A percentile compares a stretch with the other conserved stretches of the same genome.
phyloP scores from a whole-genome alignment of 108 stramenopile genomes.

The Parietichytrium sp. region DNA sequence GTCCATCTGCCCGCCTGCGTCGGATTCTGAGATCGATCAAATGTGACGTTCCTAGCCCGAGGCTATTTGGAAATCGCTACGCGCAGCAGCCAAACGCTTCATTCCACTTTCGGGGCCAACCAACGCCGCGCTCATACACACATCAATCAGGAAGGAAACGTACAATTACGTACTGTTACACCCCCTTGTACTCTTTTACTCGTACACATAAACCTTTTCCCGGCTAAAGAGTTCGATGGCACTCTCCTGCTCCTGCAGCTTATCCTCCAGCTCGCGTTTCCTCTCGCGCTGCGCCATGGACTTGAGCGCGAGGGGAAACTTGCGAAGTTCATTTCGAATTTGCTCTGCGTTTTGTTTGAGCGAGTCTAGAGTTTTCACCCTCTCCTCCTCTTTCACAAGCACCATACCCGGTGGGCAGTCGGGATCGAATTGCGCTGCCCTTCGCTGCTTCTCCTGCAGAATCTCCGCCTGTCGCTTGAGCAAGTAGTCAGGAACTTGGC shows the following conservation, averaged over 20 bases:
- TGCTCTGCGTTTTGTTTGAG: not conserved
- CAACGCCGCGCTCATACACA: too few relatives aligned
- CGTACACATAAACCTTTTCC: constrained; percentile 27
- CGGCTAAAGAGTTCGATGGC: constrained; percentile 1
- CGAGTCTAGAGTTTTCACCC: not conserved
- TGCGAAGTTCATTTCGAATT: not conserved
- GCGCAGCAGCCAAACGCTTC: too few relatives aligned
- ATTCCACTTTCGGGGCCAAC: too few relatives aligned
- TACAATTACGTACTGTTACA: too few relatives aligned
- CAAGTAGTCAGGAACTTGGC: not conserved
- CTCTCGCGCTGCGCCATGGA: constrained; percentile 28
- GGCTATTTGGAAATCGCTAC: too few relatives aligned
- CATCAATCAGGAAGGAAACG: too few relatives aligned
- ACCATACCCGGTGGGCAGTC: constrained; percentile 34
- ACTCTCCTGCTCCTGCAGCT: constrained; percentile 24
- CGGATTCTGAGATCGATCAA: too few relatives aligned
- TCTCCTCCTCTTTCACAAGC: not conserved
- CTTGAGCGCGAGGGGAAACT: not conserved
- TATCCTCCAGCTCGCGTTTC: constrained; percentile 14
- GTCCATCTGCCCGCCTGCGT: too few relatives aligned
- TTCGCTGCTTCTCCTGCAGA: not conserved
- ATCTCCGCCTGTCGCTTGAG: constrained; percentile 28
- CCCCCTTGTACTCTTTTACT: too few relatives aligned
- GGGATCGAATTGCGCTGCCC: not conserved
- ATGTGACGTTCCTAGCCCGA: too few relatives aligned